Percentiles rank a stretch among this genome's conserved stretches.
Conservation (phyloP, 305 asterid species). For the Plantago coronopus region DNA sequence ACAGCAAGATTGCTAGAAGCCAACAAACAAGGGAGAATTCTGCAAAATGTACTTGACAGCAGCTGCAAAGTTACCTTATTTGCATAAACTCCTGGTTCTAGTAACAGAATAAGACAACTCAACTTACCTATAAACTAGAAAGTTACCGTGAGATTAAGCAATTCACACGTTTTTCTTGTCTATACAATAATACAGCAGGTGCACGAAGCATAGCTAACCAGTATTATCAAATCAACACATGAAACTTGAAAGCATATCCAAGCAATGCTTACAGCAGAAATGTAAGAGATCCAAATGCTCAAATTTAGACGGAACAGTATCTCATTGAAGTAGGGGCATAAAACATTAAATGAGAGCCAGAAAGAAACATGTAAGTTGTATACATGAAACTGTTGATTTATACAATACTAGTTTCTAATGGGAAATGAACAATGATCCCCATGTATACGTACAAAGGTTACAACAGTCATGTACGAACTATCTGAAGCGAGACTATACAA, state of each 20-base stretch:
- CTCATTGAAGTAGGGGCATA: not conserved
- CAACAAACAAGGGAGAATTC: not conserved
- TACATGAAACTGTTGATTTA: not conserved
- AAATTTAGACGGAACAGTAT: not conserved
- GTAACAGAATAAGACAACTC: not conserved
- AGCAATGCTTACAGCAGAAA: not conserved
- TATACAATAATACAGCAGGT: not conserved
- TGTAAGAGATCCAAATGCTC: too few relatives aligned
- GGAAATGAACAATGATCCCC: not conserved
- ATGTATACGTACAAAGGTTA: slow-evolving; percentile 5
- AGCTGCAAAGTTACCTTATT: not conserved
- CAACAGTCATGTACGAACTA: slow-evolving; percentile 9
- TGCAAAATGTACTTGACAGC: not conserved
- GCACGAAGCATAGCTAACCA: not conserved
- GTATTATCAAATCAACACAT: not conserved
- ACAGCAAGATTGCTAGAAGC: too few relatives aligned
- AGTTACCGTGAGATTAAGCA: not conserved
- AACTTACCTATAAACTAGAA: not conserved
- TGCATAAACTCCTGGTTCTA: not conserved
- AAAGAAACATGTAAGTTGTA: not conserved
- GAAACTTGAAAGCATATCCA: not conserved
- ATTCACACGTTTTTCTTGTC: not conserved
- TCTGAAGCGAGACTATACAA: slow-evolving; percentile 2
- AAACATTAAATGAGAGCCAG: not conserved
- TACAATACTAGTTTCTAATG: slow-evolving; percentile 13